Evolutionary conservation across 1,284 basidiomycete species (phyloP).

Genomic region (Abortiporus biennis): DNA sequence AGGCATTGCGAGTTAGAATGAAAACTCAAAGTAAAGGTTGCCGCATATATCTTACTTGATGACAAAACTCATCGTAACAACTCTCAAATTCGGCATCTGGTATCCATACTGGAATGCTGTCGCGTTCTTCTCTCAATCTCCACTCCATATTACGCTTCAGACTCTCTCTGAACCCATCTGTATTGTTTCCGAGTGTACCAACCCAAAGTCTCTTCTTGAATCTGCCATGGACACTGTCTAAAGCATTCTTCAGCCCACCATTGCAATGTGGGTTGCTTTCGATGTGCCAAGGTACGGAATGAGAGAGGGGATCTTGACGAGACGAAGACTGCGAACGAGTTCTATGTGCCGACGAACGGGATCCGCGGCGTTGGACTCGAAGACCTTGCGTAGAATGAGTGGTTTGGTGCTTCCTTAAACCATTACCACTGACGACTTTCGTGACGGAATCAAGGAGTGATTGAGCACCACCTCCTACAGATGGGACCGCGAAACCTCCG

Average conservation of each 20-base stretch:
- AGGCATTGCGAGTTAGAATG: conserved; percentile 1
- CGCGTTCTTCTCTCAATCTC: conserved; percentile 49
- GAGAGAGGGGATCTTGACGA: conserved; percentile 25
- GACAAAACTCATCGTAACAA: conserved; percentile 85
- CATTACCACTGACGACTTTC: conserved; percentile 14
- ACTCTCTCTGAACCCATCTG: conserved; percentile 53
- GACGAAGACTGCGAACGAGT: conserved; percentile 46
- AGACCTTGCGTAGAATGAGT: conserved; percentile 21
- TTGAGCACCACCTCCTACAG: conserved; percentile 11
- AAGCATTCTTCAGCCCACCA: conserved; percentile 75
- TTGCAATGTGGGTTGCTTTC: conserved; percentile 72
- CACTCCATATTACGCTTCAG: conserved; percentile 55
- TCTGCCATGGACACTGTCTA: conserved; percentile 56
- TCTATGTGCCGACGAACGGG: conserved; percentile 30
- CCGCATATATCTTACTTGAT: conserved; percentile 44
- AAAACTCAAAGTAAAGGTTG: background rate
- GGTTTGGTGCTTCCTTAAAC: conserved; percentile 21
- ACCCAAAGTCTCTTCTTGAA: conserved; percentile 64
- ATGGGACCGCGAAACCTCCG: conserved; percentile 25
- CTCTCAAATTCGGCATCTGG: conserved; percentile 69
- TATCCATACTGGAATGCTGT: conserved; percentile 76
- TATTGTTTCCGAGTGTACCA: conserved; percentile 71
- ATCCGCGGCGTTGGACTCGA: conserved; percentile 23
- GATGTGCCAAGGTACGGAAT: conserved; percentile 41
- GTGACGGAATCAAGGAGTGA: conserved; percentile 20